Conservation (phyloP, 805 yeast genomes). For the Ogataea salicorniae region DNA sequence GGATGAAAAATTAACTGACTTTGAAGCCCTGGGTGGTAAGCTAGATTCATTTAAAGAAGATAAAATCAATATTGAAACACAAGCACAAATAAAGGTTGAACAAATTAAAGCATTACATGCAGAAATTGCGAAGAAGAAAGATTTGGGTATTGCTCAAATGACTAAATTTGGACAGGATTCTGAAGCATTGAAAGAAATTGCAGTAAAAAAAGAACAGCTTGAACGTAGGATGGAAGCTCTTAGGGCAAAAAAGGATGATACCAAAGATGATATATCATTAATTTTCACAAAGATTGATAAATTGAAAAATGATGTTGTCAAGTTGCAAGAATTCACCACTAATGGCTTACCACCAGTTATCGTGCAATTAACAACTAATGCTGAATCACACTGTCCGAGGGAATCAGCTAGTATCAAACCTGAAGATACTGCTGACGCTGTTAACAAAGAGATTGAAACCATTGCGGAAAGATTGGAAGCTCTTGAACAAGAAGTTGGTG, state of each 20-base stretch:
- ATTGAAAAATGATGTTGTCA: conserved; percentile 20
- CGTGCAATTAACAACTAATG: conserved; percentile 22
- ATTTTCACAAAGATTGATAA: conserved; percentile 9
- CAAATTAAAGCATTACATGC: conserved; percentile 17
- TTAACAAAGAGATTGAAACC: conserved; percentile 43
- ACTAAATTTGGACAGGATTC: too few relatives aligned
- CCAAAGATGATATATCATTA: too few relatives aligned
- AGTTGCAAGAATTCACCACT: conserved; percentile 24
- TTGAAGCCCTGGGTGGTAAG: conserved; percentile 38
- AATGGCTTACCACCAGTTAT: conserved; percentile 26
- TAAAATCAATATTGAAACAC: conserved; percentile 27
- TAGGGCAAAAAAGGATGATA: too few relatives aligned
- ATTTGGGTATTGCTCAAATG: too few relatives aligned
- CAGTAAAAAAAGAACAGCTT: too few relatives aligned
- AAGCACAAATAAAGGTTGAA: conserved; percentile 22
- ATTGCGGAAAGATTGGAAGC: conserved; percentile 43
- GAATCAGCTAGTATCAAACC: conserved; percentile 39
- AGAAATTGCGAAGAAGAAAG: conserved; percentile 9
- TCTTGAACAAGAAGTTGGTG: conserved; percentile 51
- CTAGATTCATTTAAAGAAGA: conserved; percentile 31
- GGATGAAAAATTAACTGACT: conserved; percentile 37
- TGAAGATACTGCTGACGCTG: conserved; percentile 40
- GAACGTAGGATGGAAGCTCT: too few relatives aligned
- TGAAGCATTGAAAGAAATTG: too few relatives aligned
- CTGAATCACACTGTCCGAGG: conserved; percentile 40